phyloP scores from a whole-genome alignment of 345 rosid species.

The Eucalyptus victrix region DNA sequence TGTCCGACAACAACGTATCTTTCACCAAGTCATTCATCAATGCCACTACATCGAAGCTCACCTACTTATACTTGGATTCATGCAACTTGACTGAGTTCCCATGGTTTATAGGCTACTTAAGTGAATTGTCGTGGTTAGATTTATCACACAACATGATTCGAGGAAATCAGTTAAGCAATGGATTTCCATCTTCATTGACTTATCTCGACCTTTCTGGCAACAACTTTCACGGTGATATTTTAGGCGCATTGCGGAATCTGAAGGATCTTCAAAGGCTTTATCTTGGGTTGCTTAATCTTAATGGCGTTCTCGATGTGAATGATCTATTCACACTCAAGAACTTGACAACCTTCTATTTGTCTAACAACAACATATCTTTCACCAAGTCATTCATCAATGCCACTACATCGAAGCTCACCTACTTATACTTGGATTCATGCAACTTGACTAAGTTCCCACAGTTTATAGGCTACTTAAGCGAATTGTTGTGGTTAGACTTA shows the following conservation, averaged over 20 bases:
- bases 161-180: background rate
- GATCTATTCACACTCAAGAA: background rate
- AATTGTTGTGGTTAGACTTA: too few relatives aligned
- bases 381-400: background rate
- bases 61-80: background rate
- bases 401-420: fast-evolving
- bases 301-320: background rate
- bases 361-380: background rate
- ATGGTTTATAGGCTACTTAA: background rate
- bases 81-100: background rate
- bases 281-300: background rate
- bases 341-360: fast-evolving
- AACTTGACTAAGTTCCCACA: background rate
- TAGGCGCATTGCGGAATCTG: background rate
- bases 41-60: too few relatives aligned
- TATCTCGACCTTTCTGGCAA: fast-evolving
- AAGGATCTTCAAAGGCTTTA: fast-evolving
- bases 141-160: too few relatives aligned
- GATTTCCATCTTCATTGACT: background rate
- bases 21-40: too few relatives aligned
- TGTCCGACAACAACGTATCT: too few relatives aligned
- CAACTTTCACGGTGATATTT: background rate
- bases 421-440: background rate
- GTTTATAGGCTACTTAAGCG: background rate
- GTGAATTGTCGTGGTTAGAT: fast-evolving